A percentile compares a stretch with the other conserved stretches of the same genome.
Evolutionary conservation across 192 early-diverging fungal genomes (phyloP).

Genomic region (Podila clonocystis): DNA sequence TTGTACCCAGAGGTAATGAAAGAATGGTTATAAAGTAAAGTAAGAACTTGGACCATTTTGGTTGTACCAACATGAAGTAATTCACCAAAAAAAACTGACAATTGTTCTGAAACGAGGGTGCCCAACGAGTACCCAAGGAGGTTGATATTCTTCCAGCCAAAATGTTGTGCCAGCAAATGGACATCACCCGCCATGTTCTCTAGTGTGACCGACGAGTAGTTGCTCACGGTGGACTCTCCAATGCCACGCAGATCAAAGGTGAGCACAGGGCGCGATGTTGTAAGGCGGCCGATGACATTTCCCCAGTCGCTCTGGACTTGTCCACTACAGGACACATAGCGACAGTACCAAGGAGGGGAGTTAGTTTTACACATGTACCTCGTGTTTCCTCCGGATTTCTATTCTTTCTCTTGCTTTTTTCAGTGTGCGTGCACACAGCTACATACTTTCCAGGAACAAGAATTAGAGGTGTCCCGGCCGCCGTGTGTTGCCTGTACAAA

Average conservation of each 20-base stretch:
- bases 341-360: too few relatives aligned
- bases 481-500: background rate
- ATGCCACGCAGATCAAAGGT: constrained; percentile 2
- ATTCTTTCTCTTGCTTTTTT: background rate
- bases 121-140: constrained; percentile 7
- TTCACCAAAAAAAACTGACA: background rate
- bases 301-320: constrained; percentile 11
- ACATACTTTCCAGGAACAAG: constrained; percentile 10
- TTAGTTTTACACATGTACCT: background rate
- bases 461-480: background rate
- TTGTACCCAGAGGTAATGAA: too few relatives aligned
- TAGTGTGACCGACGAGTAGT: background rate
- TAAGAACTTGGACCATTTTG: too few relatives aligned
- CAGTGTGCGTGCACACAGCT: too few relatives aligned
- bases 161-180: constrained; percentile 1
- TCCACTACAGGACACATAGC: background rate
- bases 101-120: background rate
- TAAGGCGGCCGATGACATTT: constrained; percentile 1
- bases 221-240: constrained; percentile 9
- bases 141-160: constrained; percentile 2
- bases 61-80: too few relatives aligned
- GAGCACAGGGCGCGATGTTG: background rate
- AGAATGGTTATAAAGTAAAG: too few relatives aligned
- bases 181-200: constrained; percentile 10
- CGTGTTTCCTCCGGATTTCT: background rate